These are phyloP conservation scores for Cercospora sesami DNA, from an alignment of 2,329 filamentous ascomycete species.

Conservation along the genomic window DNA sequence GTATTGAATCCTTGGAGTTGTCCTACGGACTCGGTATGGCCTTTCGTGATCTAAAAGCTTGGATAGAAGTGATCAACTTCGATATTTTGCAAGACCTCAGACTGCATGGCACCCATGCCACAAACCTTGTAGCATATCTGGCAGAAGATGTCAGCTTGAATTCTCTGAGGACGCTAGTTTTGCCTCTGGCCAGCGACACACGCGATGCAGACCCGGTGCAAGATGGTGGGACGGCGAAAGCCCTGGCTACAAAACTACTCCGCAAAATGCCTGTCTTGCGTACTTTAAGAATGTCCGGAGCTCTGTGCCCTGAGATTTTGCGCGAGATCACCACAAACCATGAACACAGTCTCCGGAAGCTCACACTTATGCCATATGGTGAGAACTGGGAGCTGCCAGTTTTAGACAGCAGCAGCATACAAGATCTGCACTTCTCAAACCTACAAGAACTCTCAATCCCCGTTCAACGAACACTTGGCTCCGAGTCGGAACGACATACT, in stretches of 20 bases:
- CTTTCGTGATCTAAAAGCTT: neutral
- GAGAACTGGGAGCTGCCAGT: neutral
- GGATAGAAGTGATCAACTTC: neutral
- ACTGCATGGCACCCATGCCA: neutral
- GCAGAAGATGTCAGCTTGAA: neutral
- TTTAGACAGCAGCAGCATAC: neutral
- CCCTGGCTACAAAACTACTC: neutral
- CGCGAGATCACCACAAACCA: neutral
- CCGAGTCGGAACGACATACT: neutral
- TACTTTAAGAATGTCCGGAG: neutral
- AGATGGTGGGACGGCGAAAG: too few species aligned
- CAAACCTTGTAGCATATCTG: neutral
- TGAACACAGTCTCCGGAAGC: neutral
- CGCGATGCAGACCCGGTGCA: too few species aligned
- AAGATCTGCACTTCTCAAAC: neutral
- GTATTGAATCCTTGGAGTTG: neutral
- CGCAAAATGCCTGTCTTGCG: neutral
- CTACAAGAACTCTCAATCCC: neutral
- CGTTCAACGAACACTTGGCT: neutral
- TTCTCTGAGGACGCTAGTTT: neutral
- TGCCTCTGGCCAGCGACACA: too few species aligned
- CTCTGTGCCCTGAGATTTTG: neutral
- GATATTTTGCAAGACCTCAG: neutral
- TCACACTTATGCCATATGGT: neutral
- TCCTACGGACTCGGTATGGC: neutral